Evolutionary conservation across 495 filamentous ascomycete species (phyloP), one percentile per base, ranked within the genome.

Genomic region (Hypomontagnella submonticulosa): DNA sequence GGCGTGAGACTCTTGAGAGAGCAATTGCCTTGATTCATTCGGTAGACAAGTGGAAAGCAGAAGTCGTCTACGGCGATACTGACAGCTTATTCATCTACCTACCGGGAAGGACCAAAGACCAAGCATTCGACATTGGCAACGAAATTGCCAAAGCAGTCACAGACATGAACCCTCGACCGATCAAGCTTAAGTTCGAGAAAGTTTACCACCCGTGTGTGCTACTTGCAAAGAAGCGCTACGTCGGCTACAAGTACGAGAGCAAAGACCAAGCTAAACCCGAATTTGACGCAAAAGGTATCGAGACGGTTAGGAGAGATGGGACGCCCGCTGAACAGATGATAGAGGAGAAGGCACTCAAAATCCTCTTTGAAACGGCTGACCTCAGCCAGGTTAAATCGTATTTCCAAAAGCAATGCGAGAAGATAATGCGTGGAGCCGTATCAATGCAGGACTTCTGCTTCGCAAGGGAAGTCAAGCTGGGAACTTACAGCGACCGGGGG

Each of bases 131-230:
- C 58, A 94, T 98, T 36, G 96, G 95, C 11, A 84, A 91, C 67
- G 94, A 97, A 71, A 98, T 99, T 57, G 89, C 93, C n/a, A 84
- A 91, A 71, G 86, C 87, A 40, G 86, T 99, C 57, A 99, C 96
- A 0, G 81, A 92, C 50, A 89, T 90, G 79, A 99, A 98, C 74
- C 95, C 95, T 8, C 85, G 91, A 8, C 95, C 95, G 0, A 80
- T 99, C 53, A 98, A 97, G 76, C 88, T 99, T 59, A 97, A 97
- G 73, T 97, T 99, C 70, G 96, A 99, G 76, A 99, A 99, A 70
- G 95, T 99, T 10, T 99, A 99, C 75, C 88, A 92, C 51, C 96
- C 95, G 0, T 97, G 93, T 70, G 87, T 97, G 0, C 84, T 99
- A 3, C 85, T 99, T 0, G 92, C 96, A 19, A 99, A 98, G 80